These are phyloP conservation scores for Cucumis hystrix DNA, from an alignment of 306 rosid genomes.

Conservation along the genomic window DNA sequence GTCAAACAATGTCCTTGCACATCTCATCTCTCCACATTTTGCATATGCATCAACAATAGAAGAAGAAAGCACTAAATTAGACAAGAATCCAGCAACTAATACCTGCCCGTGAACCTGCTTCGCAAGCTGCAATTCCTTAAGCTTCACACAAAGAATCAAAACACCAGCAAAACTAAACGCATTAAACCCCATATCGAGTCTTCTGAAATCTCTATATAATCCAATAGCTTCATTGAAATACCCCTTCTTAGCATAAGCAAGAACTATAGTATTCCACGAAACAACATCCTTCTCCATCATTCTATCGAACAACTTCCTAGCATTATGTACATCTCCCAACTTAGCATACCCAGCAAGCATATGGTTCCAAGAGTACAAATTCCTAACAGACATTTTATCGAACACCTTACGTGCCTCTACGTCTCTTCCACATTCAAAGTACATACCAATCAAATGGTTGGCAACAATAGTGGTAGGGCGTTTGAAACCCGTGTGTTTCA, in stretches of 20 bases:
- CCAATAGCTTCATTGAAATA: conserved; percentile 43
- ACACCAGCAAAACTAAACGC: conserved; percentile 64
- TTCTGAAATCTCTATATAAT: conserved; percentile 42
- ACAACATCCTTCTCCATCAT: conserved; percentile 59
- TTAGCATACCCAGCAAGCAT: conserved; percentile 77
- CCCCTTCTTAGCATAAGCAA: conserved; percentile 50
- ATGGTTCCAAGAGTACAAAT: conserved; percentile 73
- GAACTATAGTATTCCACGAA: conserved; percentile 76
- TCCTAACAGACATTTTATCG: conserved; percentile 54
- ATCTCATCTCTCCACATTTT: conserved; percentile 51
- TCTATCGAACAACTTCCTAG: conserved; percentile 36
- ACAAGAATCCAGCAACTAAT: conserved; percentile 47
- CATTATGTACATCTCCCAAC: conserved; percentile 46
- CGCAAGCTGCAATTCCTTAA: conserved; percentile 37
- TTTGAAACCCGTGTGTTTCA: conserved; percentile 57
- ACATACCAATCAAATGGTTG: conserved; percentile 59
- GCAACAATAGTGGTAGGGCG: conserved; percentile 42
- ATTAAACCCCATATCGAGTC: conserved; percentile 38
- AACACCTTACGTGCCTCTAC: conserved; percentile 60
- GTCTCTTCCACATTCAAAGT: conserved; percentile 42
- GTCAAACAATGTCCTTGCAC: conserved; percentile 52
- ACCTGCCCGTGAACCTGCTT: conserved; percentile 81
- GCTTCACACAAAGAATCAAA: conserved; percentile 58
- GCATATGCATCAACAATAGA: conserved; percentile 65
- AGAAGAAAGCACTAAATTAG: conserved; percentile 57